Percentiles rank a stretch among this genome's conserved stretches.
phyloP scores from a whole-genome alignment of 257 asterid species.

The Thymus mandschuricus region DNA sequence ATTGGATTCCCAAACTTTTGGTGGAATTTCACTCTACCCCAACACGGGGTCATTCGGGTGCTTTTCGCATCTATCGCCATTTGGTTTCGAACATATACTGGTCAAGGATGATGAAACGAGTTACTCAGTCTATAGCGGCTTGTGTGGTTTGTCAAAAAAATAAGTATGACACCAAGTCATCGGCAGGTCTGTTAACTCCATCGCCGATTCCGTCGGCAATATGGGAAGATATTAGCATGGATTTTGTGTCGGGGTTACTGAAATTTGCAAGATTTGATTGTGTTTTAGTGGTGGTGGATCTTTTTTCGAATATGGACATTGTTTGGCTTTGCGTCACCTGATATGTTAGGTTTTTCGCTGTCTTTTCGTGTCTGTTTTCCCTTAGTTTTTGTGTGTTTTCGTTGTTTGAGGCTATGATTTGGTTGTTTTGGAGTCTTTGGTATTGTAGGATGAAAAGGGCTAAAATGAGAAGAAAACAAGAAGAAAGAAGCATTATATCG shows the following conservation, averaged over 20 bases:
- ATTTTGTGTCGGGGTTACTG: not conserved
- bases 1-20: too few relatives aligned
- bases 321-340: not conserved
- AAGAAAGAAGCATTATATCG: too few relatives aligned
- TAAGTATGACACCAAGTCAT: not conserved
- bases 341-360: too few relatives aligned
- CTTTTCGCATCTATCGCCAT: not conserved
- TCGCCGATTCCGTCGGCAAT: not conserved
- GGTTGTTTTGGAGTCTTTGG: too few relatives aligned
- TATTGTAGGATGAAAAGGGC: too few relatives aligned
- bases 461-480: too few relatives aligned
- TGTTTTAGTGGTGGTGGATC: not conserved
- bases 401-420: too few relatives aligned
- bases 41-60: not conserved
- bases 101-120: not conserved
- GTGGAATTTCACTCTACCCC: not conserved
- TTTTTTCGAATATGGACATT: not conserved
- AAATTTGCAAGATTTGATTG: not conserved
- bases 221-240: constrained; percentile 18
- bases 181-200: not conserved
- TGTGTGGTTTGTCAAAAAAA: not conserved
- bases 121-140: not conserved
- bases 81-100: not conserved
- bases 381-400: too few relatives aligned
- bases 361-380: too few relatives aligned